These are phyloP conservation scores for Mortierella sp. DNA, from an alignment of 371 early-diverging fungal species.

Conservation along the genomic window DNA sequence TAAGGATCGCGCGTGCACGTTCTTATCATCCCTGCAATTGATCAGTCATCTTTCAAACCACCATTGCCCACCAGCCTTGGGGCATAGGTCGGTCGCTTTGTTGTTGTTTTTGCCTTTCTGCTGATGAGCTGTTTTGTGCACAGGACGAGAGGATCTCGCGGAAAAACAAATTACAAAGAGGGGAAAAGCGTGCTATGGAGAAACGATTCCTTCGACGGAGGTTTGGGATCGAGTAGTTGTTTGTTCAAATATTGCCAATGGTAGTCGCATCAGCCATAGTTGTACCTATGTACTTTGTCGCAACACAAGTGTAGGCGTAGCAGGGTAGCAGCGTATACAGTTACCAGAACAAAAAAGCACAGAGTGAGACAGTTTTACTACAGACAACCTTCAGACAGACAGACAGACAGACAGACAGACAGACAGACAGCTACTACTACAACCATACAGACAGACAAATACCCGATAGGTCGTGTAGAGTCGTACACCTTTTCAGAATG, in stretches of 20 bases:
- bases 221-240: neutral
- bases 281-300: neutral
- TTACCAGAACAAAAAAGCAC: neutral
- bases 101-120: neutral
- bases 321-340: slow-evolving; percentile 10
- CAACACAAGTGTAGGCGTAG: slow-evolving; percentile 15
- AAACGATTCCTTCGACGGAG: neutral
- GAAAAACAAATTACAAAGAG: neutral
- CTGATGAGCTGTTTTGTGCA: neutral
- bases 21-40: neutral
- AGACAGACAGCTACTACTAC: neutral
- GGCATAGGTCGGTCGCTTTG: neutral
- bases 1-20: slow-evolving; percentile 19
- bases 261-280: neutral
- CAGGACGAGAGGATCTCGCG: neutral
- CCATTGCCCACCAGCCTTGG: neutral
- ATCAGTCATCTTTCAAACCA: neutral
- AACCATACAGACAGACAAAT: slow-evolving; percentile 25
- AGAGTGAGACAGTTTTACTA: slow-evolving; percentile 6
- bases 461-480: slow-evolving; percentile 34
- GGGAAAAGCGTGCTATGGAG: neutral
- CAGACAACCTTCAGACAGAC: slow-evolving; percentile 4
- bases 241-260: neutral
- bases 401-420: slow-evolving; percentile 31
- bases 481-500: slow-evolving; percentile 39